A percentile compares a stretch with the other conserved stretches of the same genome.
Conservation (phyloP, 441 rosid genomes). For the Aleurites moluccanus region DNA sequence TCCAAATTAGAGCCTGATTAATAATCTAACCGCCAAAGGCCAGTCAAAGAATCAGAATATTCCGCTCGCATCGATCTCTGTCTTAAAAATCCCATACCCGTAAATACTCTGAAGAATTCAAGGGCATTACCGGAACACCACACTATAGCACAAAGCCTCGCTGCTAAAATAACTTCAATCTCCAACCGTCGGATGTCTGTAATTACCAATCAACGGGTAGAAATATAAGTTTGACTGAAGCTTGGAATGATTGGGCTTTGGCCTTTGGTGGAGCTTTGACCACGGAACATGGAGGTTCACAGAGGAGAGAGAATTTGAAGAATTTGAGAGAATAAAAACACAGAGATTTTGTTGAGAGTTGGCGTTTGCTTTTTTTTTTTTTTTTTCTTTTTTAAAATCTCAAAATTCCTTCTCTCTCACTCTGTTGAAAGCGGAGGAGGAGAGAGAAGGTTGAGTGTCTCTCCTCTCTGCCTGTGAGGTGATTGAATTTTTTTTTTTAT, state of each 20-base stretch:
- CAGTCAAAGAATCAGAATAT: conserved; percentile 30
- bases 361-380: not conserved
- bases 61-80: conserved; percentile 33
- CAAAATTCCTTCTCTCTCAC: conserved; percentile 23
- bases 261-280: conserved; percentile 47
- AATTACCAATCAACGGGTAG: conserved; percentile 26
- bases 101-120: not conserved
- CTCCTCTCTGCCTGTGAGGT: conserved; percentile 25
- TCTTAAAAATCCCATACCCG: conserved; percentile 25
- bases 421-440: conserved; percentile 31
- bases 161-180: not conserved
- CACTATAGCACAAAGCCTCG: too few relatives aligned
- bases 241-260: conserved; percentile 41
- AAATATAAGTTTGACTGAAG: conserved; percentile 38
- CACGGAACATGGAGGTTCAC: conserved; percentile 29
- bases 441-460: conserved; percentile 40
- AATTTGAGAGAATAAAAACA: conserved; percentile 7
- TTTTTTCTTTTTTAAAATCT: not conserved
- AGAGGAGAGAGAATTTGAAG: conserved; percentile 3
- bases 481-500: too few relatives aligned
- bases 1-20: not conserved
- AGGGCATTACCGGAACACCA: conserved; percentile 21
- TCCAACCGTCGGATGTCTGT: conserved; percentile 37
- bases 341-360: not conserved
- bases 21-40: too few relatives aligned